phyloP scores from a whole-genome alignment of 768 basidiomycete genomes.

The Butyriboletus loyo region DNA sequence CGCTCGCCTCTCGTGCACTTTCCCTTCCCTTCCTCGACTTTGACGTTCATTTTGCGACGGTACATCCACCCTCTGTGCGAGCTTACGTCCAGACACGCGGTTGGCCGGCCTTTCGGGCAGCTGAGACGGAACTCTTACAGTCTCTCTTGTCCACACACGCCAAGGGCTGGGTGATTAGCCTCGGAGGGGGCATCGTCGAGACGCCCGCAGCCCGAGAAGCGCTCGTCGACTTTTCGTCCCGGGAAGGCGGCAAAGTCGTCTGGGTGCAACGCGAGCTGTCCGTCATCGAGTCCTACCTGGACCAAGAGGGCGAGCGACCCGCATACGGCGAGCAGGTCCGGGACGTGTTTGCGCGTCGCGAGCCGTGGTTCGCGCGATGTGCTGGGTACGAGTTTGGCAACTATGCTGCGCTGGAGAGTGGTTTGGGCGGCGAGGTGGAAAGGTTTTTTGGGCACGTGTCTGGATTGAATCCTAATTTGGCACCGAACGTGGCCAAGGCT shows the following conservation, averaged over 20 bases:
- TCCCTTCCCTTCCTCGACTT: constrained; percentile 81
- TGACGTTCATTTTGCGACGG: constrained; percentile 70
- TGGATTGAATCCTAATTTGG: constrained; percentile 64
- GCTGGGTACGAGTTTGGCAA: constrained; percentile 84
- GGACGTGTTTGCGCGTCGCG: constrained; percentile 81
- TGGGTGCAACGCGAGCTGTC: constrained; percentile 78
- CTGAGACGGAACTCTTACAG: constrained; percentile 67
- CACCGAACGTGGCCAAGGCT: constrained; percentile 42
- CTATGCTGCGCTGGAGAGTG: constrained; percentile 43
- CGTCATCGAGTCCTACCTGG: constrained; percentile 80
- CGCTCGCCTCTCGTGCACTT: constrained; percentile 69
- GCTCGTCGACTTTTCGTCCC: constrained; percentile 60
- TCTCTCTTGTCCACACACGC: constrained; percentile 59
- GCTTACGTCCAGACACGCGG: constrained; percentile 79
- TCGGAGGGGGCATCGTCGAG: constrained; percentile 95
- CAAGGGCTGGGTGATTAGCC: constrained; percentile 72
- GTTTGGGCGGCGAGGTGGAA: constrained; percentile 52
- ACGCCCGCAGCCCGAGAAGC: constrained; percentile 69
- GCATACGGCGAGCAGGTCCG: constrained; percentile 83
- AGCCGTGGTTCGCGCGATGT: constrained; percentile 84
- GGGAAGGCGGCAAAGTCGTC: constrained; percentile 66
- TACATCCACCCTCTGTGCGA: constrained; percentile 59
- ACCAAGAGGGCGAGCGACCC: constrained; percentile 72
- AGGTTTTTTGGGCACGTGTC: constrained; percentile 91
- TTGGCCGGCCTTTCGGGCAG: constrained; percentile 86